Percentiles rank a stretch among this genome's conserved stretches.
These are phyloP conservation scores for Pleurotus tuoliensis DNA, from an alignment of 768 basidiomycete species.

Conservation along the genomic window DNA sequence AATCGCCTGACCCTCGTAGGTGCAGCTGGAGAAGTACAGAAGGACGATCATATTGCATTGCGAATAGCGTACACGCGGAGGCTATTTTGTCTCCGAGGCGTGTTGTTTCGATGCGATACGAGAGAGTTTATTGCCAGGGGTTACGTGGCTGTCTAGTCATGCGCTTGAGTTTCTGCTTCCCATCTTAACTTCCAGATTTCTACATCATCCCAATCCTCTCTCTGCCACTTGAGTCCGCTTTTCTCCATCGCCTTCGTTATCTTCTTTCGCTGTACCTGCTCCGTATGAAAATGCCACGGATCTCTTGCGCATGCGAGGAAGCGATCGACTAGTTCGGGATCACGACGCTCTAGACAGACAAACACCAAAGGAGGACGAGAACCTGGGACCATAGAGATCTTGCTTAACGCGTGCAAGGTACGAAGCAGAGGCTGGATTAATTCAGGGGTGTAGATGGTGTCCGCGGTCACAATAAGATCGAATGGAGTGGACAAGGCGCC, in stretches of 20 bases:
- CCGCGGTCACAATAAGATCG: constrained; percentile 78
- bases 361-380: constrained; percentile 46
- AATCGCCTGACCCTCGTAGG: constrained; percentile 22
- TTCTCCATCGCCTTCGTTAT: constrained; percentile 59
- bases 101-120: too few relatives aligned
- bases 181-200: constrained; percentile 70
- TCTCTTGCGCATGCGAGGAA: constrained; percentile 54
- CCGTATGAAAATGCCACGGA: constrained; percentile 53
- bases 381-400: constrained; percentile 26
- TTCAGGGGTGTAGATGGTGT: constrained; percentile 68
- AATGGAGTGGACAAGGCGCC: constrained; percentile 50
- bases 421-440: constrained; percentile 69
- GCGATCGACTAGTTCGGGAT: constrained; percentile 57
- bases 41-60: too few relatives aligned
- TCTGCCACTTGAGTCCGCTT: constrained; percentile 54
- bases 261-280: constrained; percentile 56
- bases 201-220: constrained; percentile 74
- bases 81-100: too few relatives aligned
- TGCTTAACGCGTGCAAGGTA: constrained; percentile 54
- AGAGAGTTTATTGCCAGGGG: too few relatives aligned
- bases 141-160: background rate
- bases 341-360: constrained; percentile 74
- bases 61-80: too few relatives aligned
- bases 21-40: too few relatives aligned
- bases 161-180: background rate